These are phyloP conservation scores for Leptographium wingfieldii DNA, from an alignment of 2,329 filamentous ascomycete species.

Conservation along the genomic window DNA sequence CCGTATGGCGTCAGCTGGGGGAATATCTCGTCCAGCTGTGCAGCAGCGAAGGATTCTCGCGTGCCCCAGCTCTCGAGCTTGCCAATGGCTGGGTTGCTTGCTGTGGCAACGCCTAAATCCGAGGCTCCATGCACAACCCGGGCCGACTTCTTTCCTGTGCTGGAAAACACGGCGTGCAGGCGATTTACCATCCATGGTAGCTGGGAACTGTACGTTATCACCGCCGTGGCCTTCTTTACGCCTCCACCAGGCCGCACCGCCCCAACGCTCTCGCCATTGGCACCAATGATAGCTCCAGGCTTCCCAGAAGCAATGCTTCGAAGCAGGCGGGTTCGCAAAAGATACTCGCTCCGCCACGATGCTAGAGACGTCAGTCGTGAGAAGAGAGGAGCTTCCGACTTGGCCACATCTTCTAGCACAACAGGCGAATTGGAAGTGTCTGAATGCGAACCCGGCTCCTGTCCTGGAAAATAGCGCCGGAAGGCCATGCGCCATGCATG, in stretches of 20 bases:
- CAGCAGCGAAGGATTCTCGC: conserved; percentile 59
- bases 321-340: conserved; percentile 72
- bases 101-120: conserved; percentile 64
- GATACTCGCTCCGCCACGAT: conserved; percentile 96
- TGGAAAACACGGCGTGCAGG: conserved; percentile 61
- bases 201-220: conserved; percentile 77
- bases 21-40: conserved; percentile 67
- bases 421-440: not conserved
- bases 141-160: conserved; percentile 53
- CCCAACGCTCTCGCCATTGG: conserved; percentile 21
- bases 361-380: conserved; percentile 68
- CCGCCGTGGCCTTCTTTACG: conserved; percentile 56
- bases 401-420: conserved; percentile 30
- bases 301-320: conserved; percentile 74
- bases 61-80: conserved; percentile 75
- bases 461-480: conserved; percentile 75
- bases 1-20: conserved; percentile 66
- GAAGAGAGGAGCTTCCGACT: conserved; percentile 67
- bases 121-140: conserved; percentile 73
- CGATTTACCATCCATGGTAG: conserved; percentile 68
- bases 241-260: conserved; percentile 31
- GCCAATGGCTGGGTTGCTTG: conserved; percentile 65
- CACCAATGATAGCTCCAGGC: conserved; percentile 34
- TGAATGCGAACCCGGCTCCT: conserved; percentile 27
- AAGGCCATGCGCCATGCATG: conserved; percentile 94